phyloP scores from a whole-genome alignment of 1,284 basidiomycete genomes.

The Inonotus hispidus region DNA sequence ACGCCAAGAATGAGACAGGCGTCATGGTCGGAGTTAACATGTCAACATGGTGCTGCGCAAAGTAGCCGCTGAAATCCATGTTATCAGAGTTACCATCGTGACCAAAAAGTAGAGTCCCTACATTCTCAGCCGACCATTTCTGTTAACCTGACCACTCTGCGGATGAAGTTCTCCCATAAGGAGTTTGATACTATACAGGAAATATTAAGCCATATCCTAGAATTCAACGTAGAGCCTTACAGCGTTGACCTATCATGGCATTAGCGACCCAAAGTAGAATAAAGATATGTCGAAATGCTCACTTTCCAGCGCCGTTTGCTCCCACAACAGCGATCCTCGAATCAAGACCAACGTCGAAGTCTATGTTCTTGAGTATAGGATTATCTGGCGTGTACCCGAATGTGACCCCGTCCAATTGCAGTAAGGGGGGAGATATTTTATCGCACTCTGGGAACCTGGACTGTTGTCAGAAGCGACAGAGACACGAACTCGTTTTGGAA shows the following conservation, averaged over 20 bases:
- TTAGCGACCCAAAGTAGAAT: neutral
- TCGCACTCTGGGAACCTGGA: slow-evolving; percentile 85
- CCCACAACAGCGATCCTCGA: slow-evolving; percentile 91
- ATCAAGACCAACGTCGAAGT: slow-evolving; percentile 88
- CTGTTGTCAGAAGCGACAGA: slow-evolving; percentile 4
- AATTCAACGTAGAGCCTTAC: neutral
- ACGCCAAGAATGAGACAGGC: slow-evolving; percentile 89
- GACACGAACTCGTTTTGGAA: slow-evolving; percentile 2
- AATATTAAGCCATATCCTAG: neutral
- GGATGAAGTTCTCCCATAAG: slow-evolving; percentile 89
- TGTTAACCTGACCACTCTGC: slow-evolving; percentile 74
- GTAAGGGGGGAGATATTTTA: slow-evolving; percentile 94
- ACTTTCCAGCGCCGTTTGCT: slow-evolving; percentile 77
- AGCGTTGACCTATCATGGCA: slow-evolving; percentile 6
- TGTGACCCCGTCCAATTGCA: slow-evolving; percentile 88
- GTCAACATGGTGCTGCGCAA: slow-evolving; percentile 98
- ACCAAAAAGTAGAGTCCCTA: slow-evolving; percentile 33
- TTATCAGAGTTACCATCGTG: slow-evolving; percentile 24
- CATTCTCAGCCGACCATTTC: slow-evolving; percentile 90
- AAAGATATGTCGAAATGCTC: slow-evolving; percentile 1
- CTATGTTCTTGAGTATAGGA: slow-evolving; percentile 74
- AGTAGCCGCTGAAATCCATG: slow-evolving; percentile 67
- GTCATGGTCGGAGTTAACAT: slow-evolving; percentile 81
- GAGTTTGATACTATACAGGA: slow-evolving; percentile 64
- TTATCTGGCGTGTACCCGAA: slow-evolving; percentile 89